Conservation (phyloP, 495 filamentous ascomycete genomes). For the Entonaema liquescens region DNA sequence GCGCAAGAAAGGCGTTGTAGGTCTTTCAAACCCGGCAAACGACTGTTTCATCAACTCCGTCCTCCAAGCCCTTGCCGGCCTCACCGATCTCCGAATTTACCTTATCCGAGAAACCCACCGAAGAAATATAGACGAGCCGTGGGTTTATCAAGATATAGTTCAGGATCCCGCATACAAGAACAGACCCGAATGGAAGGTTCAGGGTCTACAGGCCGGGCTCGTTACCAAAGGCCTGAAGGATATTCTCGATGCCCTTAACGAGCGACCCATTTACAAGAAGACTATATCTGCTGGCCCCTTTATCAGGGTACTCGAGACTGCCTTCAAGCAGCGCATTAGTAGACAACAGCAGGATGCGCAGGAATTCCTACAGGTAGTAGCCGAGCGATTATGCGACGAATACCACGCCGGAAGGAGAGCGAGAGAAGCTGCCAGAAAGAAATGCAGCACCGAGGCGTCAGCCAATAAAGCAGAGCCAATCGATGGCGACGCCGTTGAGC, state of each 20-base stretch:
- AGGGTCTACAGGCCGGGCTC: slow-evolving; percentile 78
- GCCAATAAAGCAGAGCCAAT: slow-evolving; percentile 20
- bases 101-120: slow-evolving; percentile 88
- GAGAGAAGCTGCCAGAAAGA: slow-evolving; percentile 56
- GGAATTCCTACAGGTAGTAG: slow-evolving; percentile 93
- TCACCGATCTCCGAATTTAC: slow-evolving; percentile 90
- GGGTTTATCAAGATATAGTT: slow-evolving; percentile 70
- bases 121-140: slow-evolving; percentile 75
- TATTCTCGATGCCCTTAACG: slow-evolving; percentile 91
- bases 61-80: slow-evolving; percentile 90
- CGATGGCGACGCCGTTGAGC: slow-evolving; percentile 36
- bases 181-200: slow-evolving; percentile 70
- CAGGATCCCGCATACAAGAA: slow-evolving; percentile 49
- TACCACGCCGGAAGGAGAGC: slow-evolving; percentile 85
- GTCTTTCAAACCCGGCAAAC: slow-evolving; percentile 89
- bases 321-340: slow-evolving; percentile 88
- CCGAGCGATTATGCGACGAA: slow-evolving; percentile 91
- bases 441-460: neutral
- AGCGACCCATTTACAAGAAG: slow-evolving; percentile 92
- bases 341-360: slow-evolving; percentile 98
- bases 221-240: slow-evolving; percentile 92
- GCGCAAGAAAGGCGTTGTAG: slow-evolving; percentile 88
- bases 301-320: slow-evolving; percentile 79
- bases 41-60: slow-evolving; percentile 99
- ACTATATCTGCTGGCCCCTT: slow-evolving; percentile 88